Base-by-base conservation (phyloP, 1,139 yeast genomes). In the Protomyces pachydermus region DNA sequence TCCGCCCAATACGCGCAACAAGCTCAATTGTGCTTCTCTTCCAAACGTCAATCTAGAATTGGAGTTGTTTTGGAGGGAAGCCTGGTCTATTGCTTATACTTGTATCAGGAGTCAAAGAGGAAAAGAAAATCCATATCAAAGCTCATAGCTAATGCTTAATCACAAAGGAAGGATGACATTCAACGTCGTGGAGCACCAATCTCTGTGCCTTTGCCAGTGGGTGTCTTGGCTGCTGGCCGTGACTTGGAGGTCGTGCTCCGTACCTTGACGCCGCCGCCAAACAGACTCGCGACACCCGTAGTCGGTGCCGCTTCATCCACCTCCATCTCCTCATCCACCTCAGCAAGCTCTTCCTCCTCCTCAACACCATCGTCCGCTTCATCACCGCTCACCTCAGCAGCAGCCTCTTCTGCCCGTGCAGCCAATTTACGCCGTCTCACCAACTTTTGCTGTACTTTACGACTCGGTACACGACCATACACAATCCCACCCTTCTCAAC, bases 401-500 rank as follows among this genome's bases (percentile, higher is more conserved):
- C 48, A 42, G 48, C 48, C 14, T 38, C 14, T 10, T 4, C 42
- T 16, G 42, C 42, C 48, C 48, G 48, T 42, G 12, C 12, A 18
- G 48, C 48, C 20, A 42, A 18, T 20, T 42, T 42, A 10, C 18
- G 20, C 48, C 18, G 23, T 18, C 48, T 16, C 18, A 20, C 48
- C 20, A 42, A 18, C 23, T 42, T 42, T 20, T 42, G 48, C 48
- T 42, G 48, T 42, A 42, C 48, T 18, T 42, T 42, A 4, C 48
- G 48, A 42, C 48, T 42, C 48, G 48, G 48, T 20, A 42, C 48
- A 42, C 48, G 48, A 16, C 48, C 48, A 42, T 42, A 42, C 48
- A 42, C 20, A 18, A 42, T 42, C 20, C 48, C 48, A 16, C 48
- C 48, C 18, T 42, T n/a, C 16, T 42, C 18, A 18, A 42, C 20